phyloP scores from a whole-genome alignment of 768 basidiomycete genomes.

The Russula dissimulans region DNA sequence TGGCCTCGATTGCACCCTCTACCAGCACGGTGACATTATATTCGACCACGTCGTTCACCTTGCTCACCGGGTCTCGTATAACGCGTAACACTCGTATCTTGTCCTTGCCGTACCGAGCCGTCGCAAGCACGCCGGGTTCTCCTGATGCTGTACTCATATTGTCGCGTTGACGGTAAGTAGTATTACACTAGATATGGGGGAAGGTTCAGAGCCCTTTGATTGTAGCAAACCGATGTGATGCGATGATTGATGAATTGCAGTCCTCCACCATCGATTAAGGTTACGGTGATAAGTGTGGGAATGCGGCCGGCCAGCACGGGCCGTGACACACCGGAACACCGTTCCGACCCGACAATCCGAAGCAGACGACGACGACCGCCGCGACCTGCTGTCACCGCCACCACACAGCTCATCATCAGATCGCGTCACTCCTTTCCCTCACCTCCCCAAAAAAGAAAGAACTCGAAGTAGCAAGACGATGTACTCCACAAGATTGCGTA shows the following conservation, averaged over 20 bases:
- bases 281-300: neutral
- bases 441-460: neutral
- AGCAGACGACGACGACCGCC: neutral
- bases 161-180: too few species aligned
- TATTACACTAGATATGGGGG: too few species aligned
- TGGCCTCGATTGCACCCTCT: conserved; percentile 74
- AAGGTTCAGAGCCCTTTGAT: too few species aligned
- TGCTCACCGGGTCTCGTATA: conserved; percentile 46
- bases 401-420: neutral
- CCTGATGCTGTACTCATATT: neutral
- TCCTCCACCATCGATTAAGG: too few species aligned
- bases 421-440: neutral
- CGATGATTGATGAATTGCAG: too few species aligned
- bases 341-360: neutral
- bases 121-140: conserved; percentile 26
- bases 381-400: neutral
- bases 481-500: neutral
- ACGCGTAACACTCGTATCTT: conserved; percentile 80
- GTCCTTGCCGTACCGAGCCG: conserved; percentile 80
- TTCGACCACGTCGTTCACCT: conserved; percentile 69
- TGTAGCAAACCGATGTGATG: too few species aligned
- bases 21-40: conserved; percentile 74
- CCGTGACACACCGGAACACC: neutral
- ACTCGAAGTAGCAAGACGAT: neutral
- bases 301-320: neutral